Percentiles rank a stretch among this genome's conserved stretches.
Evolutionary conservation across 768 basidiomycete genomes (phyloP).

Genomic region (Sutorius australiensis): DNA sequence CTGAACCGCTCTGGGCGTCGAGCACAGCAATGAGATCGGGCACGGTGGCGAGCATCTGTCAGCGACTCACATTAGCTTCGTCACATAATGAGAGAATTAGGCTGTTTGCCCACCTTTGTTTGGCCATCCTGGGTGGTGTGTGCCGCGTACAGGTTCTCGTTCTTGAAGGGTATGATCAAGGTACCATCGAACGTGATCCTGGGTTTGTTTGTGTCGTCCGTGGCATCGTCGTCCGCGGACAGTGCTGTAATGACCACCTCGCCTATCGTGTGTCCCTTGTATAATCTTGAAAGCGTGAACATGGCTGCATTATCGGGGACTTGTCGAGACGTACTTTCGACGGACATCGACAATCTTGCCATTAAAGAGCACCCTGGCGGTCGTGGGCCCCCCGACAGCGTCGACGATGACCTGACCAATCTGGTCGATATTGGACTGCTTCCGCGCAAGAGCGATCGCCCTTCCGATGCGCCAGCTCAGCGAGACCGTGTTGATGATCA

Average conservation of each 20-base stretch:
- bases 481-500: constrained; percentile 52
- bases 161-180: constrained; percentile 57
- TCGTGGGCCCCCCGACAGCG: constrained; percentile 33
- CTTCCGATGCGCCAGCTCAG: constrained; percentile 62
- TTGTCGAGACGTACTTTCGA: constrained; percentile 24
- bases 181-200: constrained; percentile 26
- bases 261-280: constrained; percentile 41
- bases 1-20: constrained; percentile 57
- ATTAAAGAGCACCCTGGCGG: constrained; percentile 44
- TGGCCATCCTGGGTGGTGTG: constrained; percentile 30
- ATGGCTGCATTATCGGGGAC: background rate
- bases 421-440: constrained; percentile 40
- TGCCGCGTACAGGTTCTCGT: constrained; percentile 56
- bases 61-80: constrained; percentile 4
- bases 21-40: constrained; percentile 65
- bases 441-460: constrained; percentile 50
- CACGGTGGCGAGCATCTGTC: constrained; percentile 49
- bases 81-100: background rate
- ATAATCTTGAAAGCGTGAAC: constrained; percentile 13
- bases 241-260: constrained; percentile 33
- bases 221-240: constrained; percentile 27
- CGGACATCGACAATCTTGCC: constrained; percentile 59
- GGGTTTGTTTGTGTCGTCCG: constrained; percentile 19
- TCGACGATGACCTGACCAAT: constrained; percentile 35
- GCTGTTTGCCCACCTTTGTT: constrained; percentile 12